Evolutionary conservation across 768 basidiomycete species (phyloP), one percentile per base, ranked within the genome.

Genomic region (Pleurotus eryngii): DNA sequence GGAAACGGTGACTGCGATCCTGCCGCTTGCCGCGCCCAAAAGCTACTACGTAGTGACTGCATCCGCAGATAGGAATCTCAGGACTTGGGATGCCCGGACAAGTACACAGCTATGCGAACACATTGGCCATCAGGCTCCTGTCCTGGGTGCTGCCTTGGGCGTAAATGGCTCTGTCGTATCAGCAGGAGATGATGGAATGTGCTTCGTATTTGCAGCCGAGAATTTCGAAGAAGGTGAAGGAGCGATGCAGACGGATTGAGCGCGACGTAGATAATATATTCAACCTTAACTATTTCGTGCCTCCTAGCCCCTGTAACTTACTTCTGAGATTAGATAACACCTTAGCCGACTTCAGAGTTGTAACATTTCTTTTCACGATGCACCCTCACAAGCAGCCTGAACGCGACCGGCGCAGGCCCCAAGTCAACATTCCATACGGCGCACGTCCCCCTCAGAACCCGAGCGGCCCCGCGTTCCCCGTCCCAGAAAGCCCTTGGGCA

Each of bases 1-100:
- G 92, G 94, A 97, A 66, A 87, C 94, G 2, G 83, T 98, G 49
- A 98, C 95, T 9, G 83, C 81, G 0, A 73, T 98, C 4, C 76
- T 90, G 15, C 77, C 82, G 7, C 89, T 90, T 59, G 92, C 93
- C 0, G 65, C 83, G 22, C 89, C 93, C 3, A 85, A 87, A 64
- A 74, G 83, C 1, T 82, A 95, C 65, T 75, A 96, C 22, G 71
- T 99, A 24, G 83, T 95, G 15, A 90, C 94, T 9, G 90, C 82
- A 0, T 96, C 93, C 7, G 91, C 91, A 1, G 97, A 99, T 72
- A 85, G 79, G 57, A 89, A 86, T 1, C 76, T 98, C 55, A 86
- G 83, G 59, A 95, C 95, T 11, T 98, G 95, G 96, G 96, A 99
- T 69, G 86, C 86, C 11, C 85, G 95, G 46, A 90, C 87, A 2